These are phyloP conservation scores for Fonsecaea erecta DNA, from an alignment of 2,329 filamentous ascomycete species.

Conservation along the genomic window DNA sequence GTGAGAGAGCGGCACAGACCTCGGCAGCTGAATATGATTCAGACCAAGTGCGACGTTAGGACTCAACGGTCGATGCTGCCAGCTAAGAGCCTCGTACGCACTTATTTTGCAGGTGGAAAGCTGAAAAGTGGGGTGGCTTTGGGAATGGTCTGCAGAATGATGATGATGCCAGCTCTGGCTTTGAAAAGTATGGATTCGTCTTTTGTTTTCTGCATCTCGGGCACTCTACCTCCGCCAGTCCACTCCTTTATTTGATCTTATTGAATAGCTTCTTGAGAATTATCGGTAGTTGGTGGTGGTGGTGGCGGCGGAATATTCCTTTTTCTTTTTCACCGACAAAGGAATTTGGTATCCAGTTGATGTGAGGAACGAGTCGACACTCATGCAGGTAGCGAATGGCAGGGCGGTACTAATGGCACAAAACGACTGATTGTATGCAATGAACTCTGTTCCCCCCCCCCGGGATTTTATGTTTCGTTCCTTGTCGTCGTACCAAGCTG, in stretches of 20 bases:
- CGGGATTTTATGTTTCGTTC: background rate
- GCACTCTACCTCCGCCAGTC: background rate
- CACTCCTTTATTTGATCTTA: background rate
- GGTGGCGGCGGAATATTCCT: background rate
- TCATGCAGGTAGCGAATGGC: background rate
- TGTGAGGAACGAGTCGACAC: background rate
- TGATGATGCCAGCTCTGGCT: background rate
- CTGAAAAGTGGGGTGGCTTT: background rate
- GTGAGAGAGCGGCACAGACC: slow-evolving; percentile 18
- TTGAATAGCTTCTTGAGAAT: background rate
- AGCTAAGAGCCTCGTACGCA: background rate
- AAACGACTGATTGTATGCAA: slow-evolving; percentile 1
- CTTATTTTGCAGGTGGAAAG: background rate
- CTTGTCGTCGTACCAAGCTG: background rate
- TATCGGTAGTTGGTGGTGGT: background rate
- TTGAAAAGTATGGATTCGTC: background rate
- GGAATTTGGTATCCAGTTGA: background rate
- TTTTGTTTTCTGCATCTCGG: background rate
- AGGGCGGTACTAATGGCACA: slow-evolving; percentile 10
- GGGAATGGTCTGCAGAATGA: background rate
- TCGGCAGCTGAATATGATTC: slow-evolving; percentile 24
- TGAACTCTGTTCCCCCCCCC: background rate
- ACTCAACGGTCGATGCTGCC: background rate
- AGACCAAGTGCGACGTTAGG: slow-evolving; percentile 23
- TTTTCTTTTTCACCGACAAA: background rate